Conservation (phyloP, 495 filamentous ascomycete genomes). For the Neurospora discreta region DNA sequence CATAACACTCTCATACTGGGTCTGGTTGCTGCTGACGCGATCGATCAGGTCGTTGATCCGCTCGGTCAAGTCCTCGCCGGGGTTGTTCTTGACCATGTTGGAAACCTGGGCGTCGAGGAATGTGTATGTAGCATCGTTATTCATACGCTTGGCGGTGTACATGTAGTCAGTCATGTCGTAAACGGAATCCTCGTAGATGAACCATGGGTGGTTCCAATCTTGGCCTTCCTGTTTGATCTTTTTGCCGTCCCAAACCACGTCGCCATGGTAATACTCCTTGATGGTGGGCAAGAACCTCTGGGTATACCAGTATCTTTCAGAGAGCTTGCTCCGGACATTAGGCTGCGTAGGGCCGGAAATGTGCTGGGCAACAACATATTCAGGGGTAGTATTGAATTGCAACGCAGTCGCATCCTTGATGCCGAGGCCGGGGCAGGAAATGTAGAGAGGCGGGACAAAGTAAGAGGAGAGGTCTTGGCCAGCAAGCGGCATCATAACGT, state of each 20-base stretch:
- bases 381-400: conserved; percentile 48
- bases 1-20: conserved; percentile 26
- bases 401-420: conserved; percentile 40
- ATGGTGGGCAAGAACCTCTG: conserved; percentile 67
- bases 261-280: conserved; percentile 74
- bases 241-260: conserved; percentile 53
- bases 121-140: conserved; percentile 36
- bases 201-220: conserved; percentile 62
- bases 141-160: conserved; percentile 49
- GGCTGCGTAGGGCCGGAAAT: conserved; percentile 50
- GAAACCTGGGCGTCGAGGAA: conserved; percentile 60
- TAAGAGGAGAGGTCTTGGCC: conserved; percentile 74
- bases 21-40: conserved; percentile 25
- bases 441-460: conserved; percentile 67
- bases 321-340: conserved; percentile 42
- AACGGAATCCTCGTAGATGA: conserved; percentile 58
- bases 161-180: conserved; percentile 93
- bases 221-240: conserved; percentile 53
- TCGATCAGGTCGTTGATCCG: conserved; percentile 41
- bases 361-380: conserved; percentile 43
- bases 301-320: conserved; percentile 63
- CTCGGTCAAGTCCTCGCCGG: conserved; percentile 65
- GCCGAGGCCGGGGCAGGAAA: conserved; percentile 60
- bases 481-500: conserved; percentile 64
- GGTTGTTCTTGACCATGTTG: conserved; percentile 55